Evolutionary conservation across 208 protist species (phyloP).

Genomic region (Crithidia expoeki): DNA sequence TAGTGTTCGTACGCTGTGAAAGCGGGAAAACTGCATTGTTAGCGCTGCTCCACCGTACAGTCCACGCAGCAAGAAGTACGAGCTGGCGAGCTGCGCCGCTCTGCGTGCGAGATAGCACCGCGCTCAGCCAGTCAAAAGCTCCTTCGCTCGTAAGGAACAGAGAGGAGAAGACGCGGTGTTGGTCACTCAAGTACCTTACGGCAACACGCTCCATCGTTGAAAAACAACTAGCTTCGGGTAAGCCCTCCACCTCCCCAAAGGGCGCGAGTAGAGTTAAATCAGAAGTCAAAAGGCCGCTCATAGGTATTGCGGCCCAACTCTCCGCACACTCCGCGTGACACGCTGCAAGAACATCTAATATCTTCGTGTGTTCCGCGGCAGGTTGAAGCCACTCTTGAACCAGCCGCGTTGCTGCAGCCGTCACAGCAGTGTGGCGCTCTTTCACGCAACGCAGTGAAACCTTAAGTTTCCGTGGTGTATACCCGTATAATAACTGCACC

Average conservation of each 20-base stretch:
- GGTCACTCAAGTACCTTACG: not conserved
- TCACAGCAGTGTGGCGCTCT: conserved; percentile 5
- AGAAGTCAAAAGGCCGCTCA: no score
- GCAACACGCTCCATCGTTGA: not conserved
- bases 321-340: conserved; percentile 20
- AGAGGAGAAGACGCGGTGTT: conserved; percentile 18
- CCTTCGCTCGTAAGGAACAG: conserved; percentile 10
- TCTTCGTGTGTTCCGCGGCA: not conserved
- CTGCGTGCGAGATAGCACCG: not conserved
- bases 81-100: conserved; percentile 20
- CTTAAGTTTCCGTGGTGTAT: not conserved
- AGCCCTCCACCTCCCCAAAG: not conserved
- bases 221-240: not conserved
- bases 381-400: conserved; percentile 13
- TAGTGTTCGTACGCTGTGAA: no score
- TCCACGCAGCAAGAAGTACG: not conserved
- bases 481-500: conserved; percentile 8
- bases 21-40: no score
- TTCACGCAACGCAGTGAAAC: not conserved
- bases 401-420: conserved; percentile 1
- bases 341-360: conserved; percentile 14
- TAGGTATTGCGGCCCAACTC: conserved; percentile 5
- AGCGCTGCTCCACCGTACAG: not conserved
- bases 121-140: conserved; percentile 7
- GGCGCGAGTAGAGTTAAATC: no score